These are phyloP conservation scores for Phytopythium oedochilum DNA, from an alignment of 352 stramenopile genomes.

Conservation along the genomic window DNA sequence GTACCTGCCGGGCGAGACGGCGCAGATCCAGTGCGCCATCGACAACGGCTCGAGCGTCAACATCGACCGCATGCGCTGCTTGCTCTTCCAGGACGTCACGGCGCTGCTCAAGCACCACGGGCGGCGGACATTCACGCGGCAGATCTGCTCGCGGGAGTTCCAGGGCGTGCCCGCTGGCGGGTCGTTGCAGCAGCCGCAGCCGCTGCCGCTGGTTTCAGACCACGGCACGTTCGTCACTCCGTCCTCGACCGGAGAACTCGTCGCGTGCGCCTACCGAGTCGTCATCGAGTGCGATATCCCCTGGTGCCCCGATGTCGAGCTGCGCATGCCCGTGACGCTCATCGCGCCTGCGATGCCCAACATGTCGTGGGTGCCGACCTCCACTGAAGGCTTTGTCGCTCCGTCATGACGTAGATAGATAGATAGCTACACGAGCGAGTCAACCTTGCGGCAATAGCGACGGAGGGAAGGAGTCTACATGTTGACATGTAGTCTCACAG, in stretches of 20 bases:
- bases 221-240: constrained; percentile 29
- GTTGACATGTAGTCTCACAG: no score
- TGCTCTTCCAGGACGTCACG: constrained; percentile 50
- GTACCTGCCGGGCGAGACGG: constrained; percentile 53
- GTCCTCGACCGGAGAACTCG: constrained; percentile 40
- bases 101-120: constrained; percentile 27
- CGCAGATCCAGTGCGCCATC: constrained; percentile 58
- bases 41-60: constrained; percentile 51
- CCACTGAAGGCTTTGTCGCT: constrained; percentile 10
- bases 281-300: constrained; percentile 66
- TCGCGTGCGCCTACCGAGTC: constrained; percentile 52
- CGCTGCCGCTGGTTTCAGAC: constrained; percentile 31
- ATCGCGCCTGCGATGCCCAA: constrained; percentile 30
- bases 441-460: no score
- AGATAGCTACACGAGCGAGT: no score
- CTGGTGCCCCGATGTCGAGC: constrained; percentile 51
- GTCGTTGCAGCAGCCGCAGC: constrained; percentile 41
- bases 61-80: constrained; percentile 54
- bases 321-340: constrained; percentile 56
- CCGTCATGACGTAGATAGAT: no score
- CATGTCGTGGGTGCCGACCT: constrained; percentile 17
- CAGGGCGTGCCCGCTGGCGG: constrained; percentile 33
- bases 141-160: constrained; percentile 39
- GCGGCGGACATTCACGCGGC: constrained; percentile 25
- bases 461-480: no score